These are phyloP conservation scores for Dactylonectria estremocensis DNA, from an alignment of 2,329 filamentous ascomycete species.

Conservation along the genomic window DNA sequence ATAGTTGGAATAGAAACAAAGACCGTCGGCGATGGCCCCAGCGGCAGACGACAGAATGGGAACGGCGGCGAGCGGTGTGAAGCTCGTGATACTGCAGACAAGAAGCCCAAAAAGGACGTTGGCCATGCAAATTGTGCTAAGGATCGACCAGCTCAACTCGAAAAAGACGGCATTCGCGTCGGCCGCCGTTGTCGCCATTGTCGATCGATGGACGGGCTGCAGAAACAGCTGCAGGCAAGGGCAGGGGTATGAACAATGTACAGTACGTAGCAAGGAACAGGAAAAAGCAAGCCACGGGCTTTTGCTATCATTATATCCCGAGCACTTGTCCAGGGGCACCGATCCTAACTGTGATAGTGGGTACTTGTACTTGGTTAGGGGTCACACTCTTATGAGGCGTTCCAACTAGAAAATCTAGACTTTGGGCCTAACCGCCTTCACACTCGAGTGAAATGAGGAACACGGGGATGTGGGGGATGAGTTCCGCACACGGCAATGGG, in stretches of 20 bases:
- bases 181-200: constrained; percentile 12
- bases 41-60: constrained; percentile 57
- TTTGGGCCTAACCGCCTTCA: not conserved
- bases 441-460: not conserved
- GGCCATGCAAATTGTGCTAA: constrained; percentile 58
- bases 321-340: not conserved
- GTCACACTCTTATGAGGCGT: not conserved
- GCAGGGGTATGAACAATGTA: not conserved
- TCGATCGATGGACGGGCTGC: not conserved
- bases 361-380: not conserved
- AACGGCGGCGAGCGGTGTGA: constrained; percentile 55
- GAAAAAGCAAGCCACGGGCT: not conserved
- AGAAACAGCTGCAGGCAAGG: not conserved
- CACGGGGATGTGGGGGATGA: not conserved
- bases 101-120: constrained; percentile 57
- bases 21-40: constrained; percentile 57
- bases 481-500: not conserved
- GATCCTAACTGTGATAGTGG: not conserved
- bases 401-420: not conserved
- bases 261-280: not conserved
- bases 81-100: constrained; percentile 56
- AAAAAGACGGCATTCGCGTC: constrained; percentile 52
- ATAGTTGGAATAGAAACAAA: constrained; percentile 60
- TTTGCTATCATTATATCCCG: not conserved
- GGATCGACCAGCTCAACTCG: constrained; percentile 60